Evolutionary conservation across 345 rosid genomes (phyloP), one percentile per base, ranked within the genome.

Genomic region (Triadica sebifera): DNA sequence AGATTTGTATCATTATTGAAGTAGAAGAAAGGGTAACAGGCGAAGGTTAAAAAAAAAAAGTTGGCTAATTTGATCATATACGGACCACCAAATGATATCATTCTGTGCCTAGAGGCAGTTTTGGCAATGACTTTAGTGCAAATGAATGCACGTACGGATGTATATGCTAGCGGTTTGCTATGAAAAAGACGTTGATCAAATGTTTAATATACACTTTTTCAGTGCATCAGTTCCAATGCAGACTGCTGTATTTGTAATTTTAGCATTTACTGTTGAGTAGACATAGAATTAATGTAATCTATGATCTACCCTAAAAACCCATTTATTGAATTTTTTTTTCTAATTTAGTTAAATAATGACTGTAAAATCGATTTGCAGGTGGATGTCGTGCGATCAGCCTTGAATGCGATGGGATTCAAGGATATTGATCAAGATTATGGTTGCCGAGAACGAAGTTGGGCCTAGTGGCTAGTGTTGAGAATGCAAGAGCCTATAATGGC

Each of bases 401-500:
- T 95, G 77, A 88, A 86, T 61, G 85, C 91, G 4, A 79, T 90
- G 81, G 97, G 96, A 41, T 95, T 91, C 74, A 82, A 83, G 75
- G 90, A 89, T 24, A 80, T 90, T 5, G 97, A n/a, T n/a, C n/a
- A n/a, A 93, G 78, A 89, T 95, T 25, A 34, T 90, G 79, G 94
- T 93, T 47, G 97, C 98, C 3, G 99, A 95, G 83, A 95, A 81
- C 66, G 99, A 95, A 81, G 92, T 80, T 29, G 99, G 98, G 10
- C 74, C 97, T 0, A 77, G n/a, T n/a, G n/a, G n/a, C n/a, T n/a
- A n/a, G 92, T 59, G 69, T 90, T 13, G 99, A 91, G 79, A 95
- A 93, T 76, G 99, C 99, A 3, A 90, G 82, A 86, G 96, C 94
- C 56, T 95, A 89, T 75, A 91, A 89, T 5, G 99, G 98, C 74